These are phyloP conservation scores for Erythrophleum ivorense DNA, from an alignment of 331 rosid genomes.

Conservation along the genomic window DNA sequence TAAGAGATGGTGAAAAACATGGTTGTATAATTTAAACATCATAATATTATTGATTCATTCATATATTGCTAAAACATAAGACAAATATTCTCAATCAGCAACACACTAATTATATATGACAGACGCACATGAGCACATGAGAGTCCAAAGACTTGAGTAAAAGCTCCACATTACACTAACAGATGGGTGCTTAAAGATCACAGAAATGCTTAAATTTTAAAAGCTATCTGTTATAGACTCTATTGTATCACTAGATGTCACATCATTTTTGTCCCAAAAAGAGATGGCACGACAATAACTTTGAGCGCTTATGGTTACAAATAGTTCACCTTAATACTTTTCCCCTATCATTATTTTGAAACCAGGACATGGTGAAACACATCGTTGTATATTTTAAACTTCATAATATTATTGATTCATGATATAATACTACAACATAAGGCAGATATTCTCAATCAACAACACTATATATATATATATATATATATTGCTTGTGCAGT, in stretches of 20 bases:
- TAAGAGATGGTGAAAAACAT: neutral
- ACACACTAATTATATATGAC: too few relatives aligned
- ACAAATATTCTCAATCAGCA: neutral
- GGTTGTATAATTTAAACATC: neutral
- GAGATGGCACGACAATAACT: neutral
- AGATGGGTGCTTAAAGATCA: neutral
- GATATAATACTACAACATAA: neutral
- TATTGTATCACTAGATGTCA: slow-evolving; percentile 2
- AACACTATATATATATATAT: too few relatives aligned
- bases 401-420: neutral
- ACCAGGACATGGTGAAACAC: slow-evolving; percentile 10
- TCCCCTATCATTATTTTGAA: neutral
- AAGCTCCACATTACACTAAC: neutral
- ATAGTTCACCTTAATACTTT: neutral
- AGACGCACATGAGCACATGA: neutral
- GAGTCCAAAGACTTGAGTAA: neutral
- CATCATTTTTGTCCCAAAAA: neutral
- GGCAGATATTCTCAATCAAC: neutral
- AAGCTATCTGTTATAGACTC: neutral
- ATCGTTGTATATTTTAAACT: neutral
- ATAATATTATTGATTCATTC: neutral
- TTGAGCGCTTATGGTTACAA: neutral
- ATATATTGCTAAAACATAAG: neutral
- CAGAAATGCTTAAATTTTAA: neutral
- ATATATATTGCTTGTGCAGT: too few relatives aligned